Base-by-base conservation (phyloP, 208 protist species). In the Leptomonas seymouri region DNA sequence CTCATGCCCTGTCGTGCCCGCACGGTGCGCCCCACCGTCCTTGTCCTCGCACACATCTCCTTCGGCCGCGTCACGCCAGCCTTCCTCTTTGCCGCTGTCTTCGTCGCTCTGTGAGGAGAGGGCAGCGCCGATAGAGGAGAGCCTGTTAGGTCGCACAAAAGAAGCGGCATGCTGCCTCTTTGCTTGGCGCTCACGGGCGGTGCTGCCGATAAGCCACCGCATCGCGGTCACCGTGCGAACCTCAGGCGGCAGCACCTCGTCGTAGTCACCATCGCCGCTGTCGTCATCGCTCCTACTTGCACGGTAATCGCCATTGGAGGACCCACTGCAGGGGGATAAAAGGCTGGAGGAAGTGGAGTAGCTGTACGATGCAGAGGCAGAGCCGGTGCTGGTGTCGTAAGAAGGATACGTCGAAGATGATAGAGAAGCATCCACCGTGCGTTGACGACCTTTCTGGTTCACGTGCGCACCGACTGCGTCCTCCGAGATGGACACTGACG, bases 141-240 rank as follows among this genome's bases (percentile, higher is more conserved):
- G 55, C 45, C 1, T 42, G 36, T 49, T 63, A 7, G 64, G 28
- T n/a, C 45, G 55, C 21, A 78, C 67, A 55, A 82, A 71, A 5
- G 62, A 74, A 0, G 66, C 61, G 0, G 28, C 51, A 41, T 41
- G 62, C 45, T 46, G 41, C 36, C 48, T 46, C 20, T 53, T 3
- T 1, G 31, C 21, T 0, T n/a, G 23, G n/a, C 39, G 45, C 5
- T 70, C 36, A 28, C 49, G 55, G 1, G 36, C 28, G 36, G 71
- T 48, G 62, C 56, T n/a, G 31, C 48, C 15, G 25, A 76, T 39
- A 34, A 44, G 49, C 39, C 45, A 23, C 49, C 57, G 71, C 49
- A 76, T 53, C 48, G 63, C 44, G 21, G 64, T 56, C 39, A 71
- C 55, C 18, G 56, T 61, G 0, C 55, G 50, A 23, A 60, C 45